phyloP scores from a whole-genome alignment of 306 rosid genomes.

The Delonix regia region DNA sequence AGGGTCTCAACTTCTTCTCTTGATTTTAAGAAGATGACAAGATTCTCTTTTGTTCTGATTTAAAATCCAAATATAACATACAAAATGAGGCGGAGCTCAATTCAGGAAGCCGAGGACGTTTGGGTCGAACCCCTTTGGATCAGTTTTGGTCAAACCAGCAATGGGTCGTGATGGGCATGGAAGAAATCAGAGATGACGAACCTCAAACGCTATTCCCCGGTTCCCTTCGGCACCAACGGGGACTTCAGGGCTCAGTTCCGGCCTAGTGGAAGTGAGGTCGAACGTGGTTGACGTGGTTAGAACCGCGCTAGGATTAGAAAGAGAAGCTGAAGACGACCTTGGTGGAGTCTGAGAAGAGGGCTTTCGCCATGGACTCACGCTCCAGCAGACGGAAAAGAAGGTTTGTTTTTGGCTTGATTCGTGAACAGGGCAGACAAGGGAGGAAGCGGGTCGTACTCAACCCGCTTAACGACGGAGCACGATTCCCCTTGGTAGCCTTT shows the following conservation, averaged over 20 bases:
- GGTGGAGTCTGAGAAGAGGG: not conserved
- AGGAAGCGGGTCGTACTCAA: not conserved
- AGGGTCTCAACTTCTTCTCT: not conserved
- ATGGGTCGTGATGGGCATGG: not conserved
- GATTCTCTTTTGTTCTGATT: not conserved
- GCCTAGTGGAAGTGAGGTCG: not conserved
- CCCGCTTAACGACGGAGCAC: too few species aligned
- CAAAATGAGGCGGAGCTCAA: not conserved
- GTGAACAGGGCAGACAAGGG: not conserved
- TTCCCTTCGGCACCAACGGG: not conserved
- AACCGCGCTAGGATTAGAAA: not conserved
- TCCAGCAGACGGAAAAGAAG: not conserved
- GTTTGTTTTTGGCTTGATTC: not conserved
- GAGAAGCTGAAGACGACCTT: not conserved
- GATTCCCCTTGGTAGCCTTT: too few species aligned
- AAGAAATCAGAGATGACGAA: slow-evolving; percentile 1
- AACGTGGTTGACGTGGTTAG: not conserved
- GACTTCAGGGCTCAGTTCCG: not conserved
- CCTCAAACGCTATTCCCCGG: not conserved
- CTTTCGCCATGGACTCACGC: not conserved
- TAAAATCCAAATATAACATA: not conserved
- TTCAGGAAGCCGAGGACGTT: not conserved
- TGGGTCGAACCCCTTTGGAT: not conserved
- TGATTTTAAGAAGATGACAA: not conserved
- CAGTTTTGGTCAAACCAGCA: not conserved